Evolutionary conservation across 148 eudicot species (phyloP), one percentile per base, ranked within the genome.

Genomic region (Heliamphora exappendiculata): DNA sequence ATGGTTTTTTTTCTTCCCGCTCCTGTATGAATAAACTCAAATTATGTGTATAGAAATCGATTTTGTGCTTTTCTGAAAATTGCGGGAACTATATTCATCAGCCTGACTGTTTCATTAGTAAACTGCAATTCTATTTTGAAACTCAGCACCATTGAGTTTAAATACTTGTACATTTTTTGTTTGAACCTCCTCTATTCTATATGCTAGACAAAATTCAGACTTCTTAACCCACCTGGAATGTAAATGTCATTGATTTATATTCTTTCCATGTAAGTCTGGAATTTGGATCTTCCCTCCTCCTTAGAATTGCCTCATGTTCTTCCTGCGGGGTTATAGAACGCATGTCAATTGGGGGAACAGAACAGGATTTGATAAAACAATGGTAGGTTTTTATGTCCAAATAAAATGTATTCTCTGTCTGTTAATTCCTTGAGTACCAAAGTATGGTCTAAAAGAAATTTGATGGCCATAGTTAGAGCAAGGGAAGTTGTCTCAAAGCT

Each of bases 31-130:
- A 9, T 7, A 50, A 51, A 36, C 13, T 58, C 33, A 34, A 53
- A 7, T 44, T 39, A 3, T 5, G 19, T 49, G 33, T 3, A 10
- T 39, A 74, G 70, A 67, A 33, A 17, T 10, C 34, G 22, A 73
- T 34, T 80, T 53, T 87, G 78, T 39, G 93, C 84, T 84, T 91
- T 91, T 72, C 96, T 85, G 83, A 93, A 93, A 42, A 93, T 88
- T 62, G 82, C 92, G 29, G 96, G 93, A 69, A 84, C 96, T 65
- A 93, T 93, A 76, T 93, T 91, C 76, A 93, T 91, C 78, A 93
- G 77, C 82, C 98, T 87, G 47, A 89, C 88, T 76, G 98, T 91
- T 83, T 93, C 96, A 74, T 93, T 91, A 75, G 91, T 93, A 51
- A 93, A 45, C 98, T 93, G 87, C 83, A 85, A 66, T 67, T 70